Conservation (phyloP, 163 green algal genomes). For the Coccomyxa subellipsoidea region DNA sequence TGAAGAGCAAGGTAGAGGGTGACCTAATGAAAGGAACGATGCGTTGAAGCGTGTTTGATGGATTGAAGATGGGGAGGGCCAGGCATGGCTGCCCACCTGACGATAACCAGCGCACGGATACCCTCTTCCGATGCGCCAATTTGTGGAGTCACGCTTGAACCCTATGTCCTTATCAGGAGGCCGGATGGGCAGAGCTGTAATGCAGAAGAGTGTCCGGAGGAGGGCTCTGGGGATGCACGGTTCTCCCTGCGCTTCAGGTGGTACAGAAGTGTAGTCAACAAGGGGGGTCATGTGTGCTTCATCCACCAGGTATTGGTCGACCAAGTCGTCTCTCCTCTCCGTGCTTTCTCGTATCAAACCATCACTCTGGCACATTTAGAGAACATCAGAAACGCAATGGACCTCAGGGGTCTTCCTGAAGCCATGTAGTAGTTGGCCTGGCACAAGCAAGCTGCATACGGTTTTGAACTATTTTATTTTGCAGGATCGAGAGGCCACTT, state of each 20-base stretch:
- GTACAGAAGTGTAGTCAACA: constrained; percentile 69
- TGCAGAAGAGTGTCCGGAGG: constrained; percentile 67
- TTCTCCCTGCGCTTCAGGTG: constrained; percentile 81
- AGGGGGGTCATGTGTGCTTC: constrained; percentile 73
- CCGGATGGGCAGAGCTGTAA: constrained; percentile 55
- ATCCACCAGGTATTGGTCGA: constrained; percentile 53
- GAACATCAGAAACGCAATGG: no score
- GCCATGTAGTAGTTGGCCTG: neutral
- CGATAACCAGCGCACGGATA: constrained; percentile 49
- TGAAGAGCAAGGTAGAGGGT: neutral
- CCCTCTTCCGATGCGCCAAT: constrained; percentile 73
- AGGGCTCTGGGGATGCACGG: constrained; percentile 42
- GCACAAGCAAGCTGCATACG: neutral
- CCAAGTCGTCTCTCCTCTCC: no score
- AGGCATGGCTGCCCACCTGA: constrained; percentile 36
- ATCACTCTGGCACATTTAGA: no score
- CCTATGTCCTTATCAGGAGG: constrained; percentile 82
- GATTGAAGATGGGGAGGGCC: constrained; percentile 2
- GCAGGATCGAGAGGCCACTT: constrained; percentile 68
- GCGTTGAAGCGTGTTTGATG: neutral
- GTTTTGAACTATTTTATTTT: neutral
- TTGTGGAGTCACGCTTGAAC: constrained; percentile 78
- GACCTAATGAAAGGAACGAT: neutral
- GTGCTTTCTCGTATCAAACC: no score
- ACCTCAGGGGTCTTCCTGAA: neutral